Base-by-base conservation (phyloP, 2,329 filamentous ascomycete genomes). In the Sporothrix humicola region DNA sequence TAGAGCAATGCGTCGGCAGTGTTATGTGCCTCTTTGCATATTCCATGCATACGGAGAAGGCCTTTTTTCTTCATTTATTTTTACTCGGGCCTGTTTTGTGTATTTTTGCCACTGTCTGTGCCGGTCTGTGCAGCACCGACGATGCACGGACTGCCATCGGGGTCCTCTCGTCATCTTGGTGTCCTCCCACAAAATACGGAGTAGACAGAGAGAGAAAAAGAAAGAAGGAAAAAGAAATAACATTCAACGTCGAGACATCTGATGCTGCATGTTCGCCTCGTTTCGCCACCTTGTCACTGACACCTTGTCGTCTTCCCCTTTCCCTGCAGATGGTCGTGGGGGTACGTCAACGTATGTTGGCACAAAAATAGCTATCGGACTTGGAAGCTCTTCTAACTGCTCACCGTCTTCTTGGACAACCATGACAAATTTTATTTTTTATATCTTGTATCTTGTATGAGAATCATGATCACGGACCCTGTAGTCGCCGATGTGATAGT, bases 21-120 rank as follows among this genome's bases (percentile, higher is more conserved):
- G 26, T 42, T 42, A 44, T 20, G 37, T 63, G 59, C 59, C n/a
- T 63, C 59, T 63, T 63, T 63, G 59, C 31, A 44, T 46, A 46
- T 44, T 63, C 17, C 59, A 46, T 63, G 42, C 42, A 26, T 26
- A 23, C 12, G 20, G 23, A 15, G 61, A 10, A 5, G 13, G 42
- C 12, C 20, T 8, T 48, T 48, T 26, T n/a, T 65, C 10, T 26
- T 65, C 5, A 37, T 37, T 37, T 6, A 37, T 37, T 37, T 37
- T 37, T 37, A 37, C n/a, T 26, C n/a, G 20, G 12, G 46, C 20
- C 61, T 65, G 61, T 48, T 65, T 65, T 48, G 9, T 15, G 42
- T 23, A n/a, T 9, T 48, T 44, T 66, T 66, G 42, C 61, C 61
- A 48, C 42, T 48, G 58, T 4, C 13, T 13, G 26, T 37, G 31